phyloP scores from a whole-genome alignment of 768 basidiomycete genomes.

The Chalciporus chontae region DNA sequence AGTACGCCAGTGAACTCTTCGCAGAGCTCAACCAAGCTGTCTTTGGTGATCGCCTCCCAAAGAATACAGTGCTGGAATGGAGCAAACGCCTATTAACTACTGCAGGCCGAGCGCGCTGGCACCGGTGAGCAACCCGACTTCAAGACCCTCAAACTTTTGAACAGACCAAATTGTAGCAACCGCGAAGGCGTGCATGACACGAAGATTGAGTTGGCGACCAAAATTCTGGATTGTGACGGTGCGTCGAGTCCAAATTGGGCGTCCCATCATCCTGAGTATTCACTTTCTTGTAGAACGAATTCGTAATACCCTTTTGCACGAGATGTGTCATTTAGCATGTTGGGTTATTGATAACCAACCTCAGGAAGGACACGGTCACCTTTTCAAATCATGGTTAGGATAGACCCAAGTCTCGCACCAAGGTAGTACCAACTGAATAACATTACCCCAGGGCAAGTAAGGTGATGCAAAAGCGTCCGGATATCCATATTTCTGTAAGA shows the following conservation, averaged over 20 bases:
- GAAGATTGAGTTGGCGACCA: conserved; percentile 76
- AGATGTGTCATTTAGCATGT: conserved; percentile 89
- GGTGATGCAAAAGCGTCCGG: conserved; percentile 64
- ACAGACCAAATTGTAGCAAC: conserved; percentile 35
- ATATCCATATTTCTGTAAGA: conserved; percentile 71
- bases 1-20: conserved; percentile 60
- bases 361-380: conserved; percentile 68
- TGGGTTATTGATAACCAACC: conserved; percentile 76
- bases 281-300: conserved; percentile 58
- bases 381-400: conserved; percentile 69
- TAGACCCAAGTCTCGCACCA: neutral
- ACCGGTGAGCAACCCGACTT: conserved; percentile 38
- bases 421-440: neutral
- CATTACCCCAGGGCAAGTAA: conserved; percentile 49
- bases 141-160: neutral
- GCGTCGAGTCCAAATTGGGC: conserved; percentile 6
- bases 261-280: neutral
- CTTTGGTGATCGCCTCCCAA: conserved; percentile 54
- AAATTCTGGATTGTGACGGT: conserved; percentile 79
- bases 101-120: conserved; percentile 67
- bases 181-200: conserved; percentile 55
- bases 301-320: conserved; percentile 79
- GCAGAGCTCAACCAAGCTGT: conserved; percentile 53
- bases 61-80: conserved; percentile 58
- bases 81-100: conserved; percentile 63